These are phyloP conservation scores for Paecilomyces sp. DNA, from an alignment of 2,329 filamentous ascomycete species.

Conservation along the genomic window DNA sequence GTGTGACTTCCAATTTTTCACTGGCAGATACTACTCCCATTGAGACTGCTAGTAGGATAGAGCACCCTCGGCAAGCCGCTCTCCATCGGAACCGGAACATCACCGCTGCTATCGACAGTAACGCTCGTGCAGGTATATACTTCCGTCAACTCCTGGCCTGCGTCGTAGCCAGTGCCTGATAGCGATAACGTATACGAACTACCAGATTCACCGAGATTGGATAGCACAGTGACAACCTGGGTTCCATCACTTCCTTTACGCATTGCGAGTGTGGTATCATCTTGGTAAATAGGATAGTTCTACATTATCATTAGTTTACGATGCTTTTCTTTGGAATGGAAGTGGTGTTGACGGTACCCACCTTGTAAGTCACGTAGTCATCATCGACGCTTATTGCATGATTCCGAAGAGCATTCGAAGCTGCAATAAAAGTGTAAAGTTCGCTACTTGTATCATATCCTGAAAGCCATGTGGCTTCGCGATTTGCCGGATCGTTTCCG, in stretches of 20 bases:
- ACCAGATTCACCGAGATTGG: slow-evolving; percentile 30
- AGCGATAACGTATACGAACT: slow-evolving; percentile 18
- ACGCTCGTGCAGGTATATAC: slow-evolving; percentile 33
- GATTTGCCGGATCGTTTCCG: slow-evolving; percentile 43
- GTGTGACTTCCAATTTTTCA: neutral
- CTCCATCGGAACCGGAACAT: slow-evolving; percentile 37
- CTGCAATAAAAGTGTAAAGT: slow-evolving; percentile 44
- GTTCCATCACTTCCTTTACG: slow-evolving; percentile 35
- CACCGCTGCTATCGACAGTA: slow-evolving; percentile 37
- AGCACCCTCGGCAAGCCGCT: slow-evolving; percentile 37
- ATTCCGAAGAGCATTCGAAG: slow-evolving; percentile 46
- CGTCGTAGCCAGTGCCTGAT: slow-evolving; percentile 14
- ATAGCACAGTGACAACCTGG: slow-evolving; percentile 35
- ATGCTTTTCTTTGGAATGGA: neutral
- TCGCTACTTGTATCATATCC: slow-evolving; percentile 40
- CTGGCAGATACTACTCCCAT: neutral
- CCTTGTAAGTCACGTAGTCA: slow-evolving; percentile 34
- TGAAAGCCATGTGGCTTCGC: slow-evolving; percentile 54
- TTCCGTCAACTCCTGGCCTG: slow-evolving; percentile 18
- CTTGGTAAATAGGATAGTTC: slow-evolving; percentile 37
- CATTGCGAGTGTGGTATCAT: slow-evolving; percentile 38
- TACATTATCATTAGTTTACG: slow-evolving; percentile 6
- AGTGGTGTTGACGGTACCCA: slow-evolving; percentile 2
- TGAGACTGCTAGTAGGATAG: slow-evolving; percentile 3
- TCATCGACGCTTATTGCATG: slow-evolving; percentile 31